Evolutionary conservation across 1,139 yeast genomes (phyloP).

Genomic region (Saccharomyces hybrid): DNA sequence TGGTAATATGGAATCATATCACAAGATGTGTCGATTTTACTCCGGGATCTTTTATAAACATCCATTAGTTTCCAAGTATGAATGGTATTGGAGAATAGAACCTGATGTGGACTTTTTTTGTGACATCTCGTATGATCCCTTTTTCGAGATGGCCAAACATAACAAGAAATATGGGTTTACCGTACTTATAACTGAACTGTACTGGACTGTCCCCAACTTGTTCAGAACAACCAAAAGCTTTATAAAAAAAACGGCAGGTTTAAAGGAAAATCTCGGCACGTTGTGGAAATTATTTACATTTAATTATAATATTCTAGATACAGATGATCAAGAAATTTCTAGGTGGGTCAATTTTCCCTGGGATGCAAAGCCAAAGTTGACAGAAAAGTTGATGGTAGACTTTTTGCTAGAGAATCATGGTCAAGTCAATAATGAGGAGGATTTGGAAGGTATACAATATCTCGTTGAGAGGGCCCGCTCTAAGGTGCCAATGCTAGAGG

Average conservation of each 20-base stretch:
- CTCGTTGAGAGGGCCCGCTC: conserved; percentile 13
- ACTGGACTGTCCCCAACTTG: conserved; percentile 72
- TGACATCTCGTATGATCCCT: conserved; percentile 87
- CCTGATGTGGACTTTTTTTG: conserved; percentile 86
- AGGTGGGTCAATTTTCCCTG: conserved; percentile 21
- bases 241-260: conserved; percentile 37
- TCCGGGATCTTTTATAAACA: conserved; percentile 73
- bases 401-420: conserved; percentile 8
- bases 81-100: conserved; percentile 94
- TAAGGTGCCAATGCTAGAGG: conserved; percentile 28
- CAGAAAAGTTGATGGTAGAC: conserved; percentile 26
- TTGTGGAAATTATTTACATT: conserved; percentile 51
- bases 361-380: conserved; percentile 18
- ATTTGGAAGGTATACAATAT: conserved; percentile 13
- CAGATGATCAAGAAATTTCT: conserved; percentile 14
- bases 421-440: conserved; percentile 1
- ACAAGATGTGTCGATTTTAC: conserved; percentile 62
- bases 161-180: conserved; percentile 80
- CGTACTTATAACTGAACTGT: conserved; percentile 62
- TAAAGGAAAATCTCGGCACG: conserved; percentile 41
- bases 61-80: conserved; percentile 55
- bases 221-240: conserved; percentile 64
- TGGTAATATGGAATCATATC: conserved; percentile 71
- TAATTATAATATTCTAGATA: conserved; percentile 25
- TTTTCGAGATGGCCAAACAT: conserved; percentile 60